phyloP scores from a whole-genome alignment of 2,329 filamentous ascomycete species.

The Hirsutella rhossiliensis region DNA sequence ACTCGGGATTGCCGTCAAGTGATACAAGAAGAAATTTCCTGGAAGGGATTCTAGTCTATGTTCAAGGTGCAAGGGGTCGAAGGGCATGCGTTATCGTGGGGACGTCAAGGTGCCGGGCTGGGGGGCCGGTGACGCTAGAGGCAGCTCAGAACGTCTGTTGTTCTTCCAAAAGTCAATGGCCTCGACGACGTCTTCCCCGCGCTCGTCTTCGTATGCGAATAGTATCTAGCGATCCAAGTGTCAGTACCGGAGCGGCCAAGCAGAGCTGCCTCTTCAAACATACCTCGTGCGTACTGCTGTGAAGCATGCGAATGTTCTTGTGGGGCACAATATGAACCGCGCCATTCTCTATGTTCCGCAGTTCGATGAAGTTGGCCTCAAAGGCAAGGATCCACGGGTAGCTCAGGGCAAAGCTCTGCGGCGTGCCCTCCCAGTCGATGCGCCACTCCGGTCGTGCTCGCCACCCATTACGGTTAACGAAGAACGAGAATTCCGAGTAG shows the following conservation, averaged over 20 bases:
- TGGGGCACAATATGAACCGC: slow-evolving; percentile 93
- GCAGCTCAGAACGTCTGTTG: slow-evolving; percentile 36
- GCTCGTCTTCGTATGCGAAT: slow-evolving; percentile 94
- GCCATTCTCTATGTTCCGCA: slow-evolving; percentile 87
- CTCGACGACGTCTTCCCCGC: slow-evolving; percentile 84
- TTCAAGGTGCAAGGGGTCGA: not conserved
- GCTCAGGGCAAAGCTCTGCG: slow-evolving; percentile 83
- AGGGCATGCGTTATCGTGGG: not conserved
- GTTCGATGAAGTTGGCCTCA: slow-evolving; percentile 94
- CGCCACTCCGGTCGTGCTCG: slow-evolving; percentile 90
- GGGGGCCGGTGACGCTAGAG: slow-evolving; percentile 5
- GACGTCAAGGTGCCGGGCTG: not conserved
- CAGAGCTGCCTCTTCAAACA: slow-evolving; percentile 15
- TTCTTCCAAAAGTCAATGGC: slow-evolving; percentile 94
- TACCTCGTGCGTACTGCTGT: slow-evolving; percentile 95
- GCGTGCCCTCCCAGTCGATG: slow-evolving; percentile 93
- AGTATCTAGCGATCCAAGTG: slow-evolving; percentile 53
- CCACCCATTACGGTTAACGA: slow-evolving; percentile 98
- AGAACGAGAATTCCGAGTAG: slow-evolving; percentile 98
- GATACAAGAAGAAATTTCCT: slow-evolving; percentile 10
- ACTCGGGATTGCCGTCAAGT: slow-evolving; percentile 6
- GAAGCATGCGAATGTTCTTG: slow-evolving; percentile 94
- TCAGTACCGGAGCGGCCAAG: not conserved
- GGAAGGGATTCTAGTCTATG: slow-evolving; percentile 9
- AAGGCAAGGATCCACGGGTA: slow-evolving; percentile 97